Percentiles rank a stretch among this genome's conserved stretches.
Evolutionary conservation across 805 yeast genomes (phyloP).

Genomic region (Candida coquimbonensis): DNA sequence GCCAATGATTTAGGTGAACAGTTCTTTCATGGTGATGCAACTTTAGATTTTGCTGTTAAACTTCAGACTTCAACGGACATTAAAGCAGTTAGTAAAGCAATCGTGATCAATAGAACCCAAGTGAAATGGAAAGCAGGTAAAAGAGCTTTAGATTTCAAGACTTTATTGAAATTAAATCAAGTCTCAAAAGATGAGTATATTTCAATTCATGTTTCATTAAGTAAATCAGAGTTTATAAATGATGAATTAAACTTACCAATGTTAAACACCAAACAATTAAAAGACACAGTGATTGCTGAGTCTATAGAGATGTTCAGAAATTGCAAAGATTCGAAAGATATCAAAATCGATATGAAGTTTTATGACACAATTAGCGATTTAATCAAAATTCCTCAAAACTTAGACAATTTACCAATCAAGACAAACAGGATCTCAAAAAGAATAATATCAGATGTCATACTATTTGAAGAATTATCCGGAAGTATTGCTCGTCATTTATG

Average conservation of each 20-base stretch:
- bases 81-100: not conserved
- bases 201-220: conserved; percentile 9
- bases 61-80: not conserved
- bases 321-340: conserved; percentile 1
- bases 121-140: conserved; percentile 17
- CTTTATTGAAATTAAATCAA: conserved; percentile 1
- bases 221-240: not conserved
- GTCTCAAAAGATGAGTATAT: conserved; percentile 5
- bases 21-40: conserved; percentile 28
- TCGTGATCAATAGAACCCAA: not conserved
- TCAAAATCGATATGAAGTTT: conserved; percentile 4
- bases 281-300: conserved; percentile 8
- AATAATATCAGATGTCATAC: conserved; percentile 1
- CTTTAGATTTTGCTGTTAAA: conserved; percentile 7
- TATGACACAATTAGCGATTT: conserved; percentile 14
- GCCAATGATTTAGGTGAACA: conserved; percentile 36
- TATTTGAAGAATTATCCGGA: conserved; percentile 33
- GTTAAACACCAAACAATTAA: conserved; percentile 8
- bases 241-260: conserved; percentile 12
- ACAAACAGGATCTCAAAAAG: conserved; percentile 16
- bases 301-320: conserved; percentile 4
- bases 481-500: conserved; percentile 37
- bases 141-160: conserved; percentile 13
- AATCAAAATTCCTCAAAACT: conserved; percentile 9
- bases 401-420: conserved; percentile 10